phyloP scores from a whole-genome alignment of 1,284 basidiomycete genomes.

The Malassezia restricta region DNA sequence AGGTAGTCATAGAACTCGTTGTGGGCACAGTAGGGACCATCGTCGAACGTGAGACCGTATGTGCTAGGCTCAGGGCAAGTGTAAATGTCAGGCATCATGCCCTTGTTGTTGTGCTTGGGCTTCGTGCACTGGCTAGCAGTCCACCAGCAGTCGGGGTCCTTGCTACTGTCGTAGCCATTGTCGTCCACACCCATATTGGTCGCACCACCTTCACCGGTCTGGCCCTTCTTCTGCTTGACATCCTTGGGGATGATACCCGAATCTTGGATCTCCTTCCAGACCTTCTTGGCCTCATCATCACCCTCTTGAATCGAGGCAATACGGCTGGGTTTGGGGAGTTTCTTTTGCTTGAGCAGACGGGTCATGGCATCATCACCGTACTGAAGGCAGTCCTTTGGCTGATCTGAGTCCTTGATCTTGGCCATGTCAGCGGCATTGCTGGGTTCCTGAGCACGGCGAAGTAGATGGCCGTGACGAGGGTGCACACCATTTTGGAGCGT shows the following conservation, averaged over 20 bases:
- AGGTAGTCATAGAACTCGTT: slow-evolving; percentile 52
- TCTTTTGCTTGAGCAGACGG: neutral
- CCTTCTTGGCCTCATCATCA: neutral
- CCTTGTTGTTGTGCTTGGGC: slow-evolving; percentile 27
- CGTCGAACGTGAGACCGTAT: slow-evolving; percentile 52
- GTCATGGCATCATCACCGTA: neutral
- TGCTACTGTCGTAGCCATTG: slow-evolving; percentile 15
- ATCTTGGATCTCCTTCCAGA: slow-evolving; percentile 13
- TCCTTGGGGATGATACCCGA: slow-evolving; percentile 10
- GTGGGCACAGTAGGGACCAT: slow-evolving; percentile 49
- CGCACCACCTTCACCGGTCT: neutral
- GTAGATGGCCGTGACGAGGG: neutral
- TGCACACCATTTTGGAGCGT: neutral
- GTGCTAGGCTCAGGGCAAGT: slow-evolving; percentile 49
- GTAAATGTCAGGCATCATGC: slow-evolving; percentile 46
- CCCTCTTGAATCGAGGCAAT: slow-evolving; percentile 6
- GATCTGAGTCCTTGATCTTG: neutral
- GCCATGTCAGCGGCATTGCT: neutral
- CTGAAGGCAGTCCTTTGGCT: neutral
- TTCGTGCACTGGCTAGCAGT: slow-evolving; percentile 30
- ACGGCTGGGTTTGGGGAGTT: slow-evolving; percentile 27
- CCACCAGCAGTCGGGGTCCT: slow-evolving; percentile 44
- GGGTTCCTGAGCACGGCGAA: neutral
- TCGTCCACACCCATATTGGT: slow-evolving; percentile 1
- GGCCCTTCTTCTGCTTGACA: slow-evolving; percentile 26